Evolutionary conservation across 768 basidiomycete genomes (phyloP).

Genomic region (Amanita inopinata): DNA sequence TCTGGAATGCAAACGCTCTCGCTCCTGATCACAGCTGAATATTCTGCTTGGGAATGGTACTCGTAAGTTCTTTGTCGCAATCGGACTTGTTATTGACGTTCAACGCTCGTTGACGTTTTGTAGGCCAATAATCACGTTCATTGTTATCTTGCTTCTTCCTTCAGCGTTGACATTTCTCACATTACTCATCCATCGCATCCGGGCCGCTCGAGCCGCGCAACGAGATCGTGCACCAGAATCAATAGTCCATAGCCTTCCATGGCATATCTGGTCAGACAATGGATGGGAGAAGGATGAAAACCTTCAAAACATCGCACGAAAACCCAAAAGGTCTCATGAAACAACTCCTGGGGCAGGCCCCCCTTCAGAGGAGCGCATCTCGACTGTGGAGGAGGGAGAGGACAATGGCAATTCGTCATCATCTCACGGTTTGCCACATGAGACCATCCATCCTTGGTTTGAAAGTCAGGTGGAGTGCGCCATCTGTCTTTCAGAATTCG

Average conservation of each 20-base stretch:
- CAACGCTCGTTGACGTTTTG: slow-evolving; percentile 7
- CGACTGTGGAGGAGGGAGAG: background rate
- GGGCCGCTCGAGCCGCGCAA: slow-evolving; percentile 71
- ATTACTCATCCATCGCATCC: slow-evolving; percentile 80
- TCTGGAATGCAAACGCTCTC: slow-evolving; percentile 69
- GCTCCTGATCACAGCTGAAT: slow-evolving; percentile 67
- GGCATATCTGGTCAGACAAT: slow-evolving; percentile 73
- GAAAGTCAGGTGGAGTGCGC: slow-evolving; percentile 81
- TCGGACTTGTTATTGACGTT: slow-evolving; percentile 5
- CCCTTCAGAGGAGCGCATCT: slow-evolving; percentile 9
- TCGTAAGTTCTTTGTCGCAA: slow-evolving; percentile 42
- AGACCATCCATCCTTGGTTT: slow-evolving; percentile 57
- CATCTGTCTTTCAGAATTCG: slow-evolving; percentile 85
- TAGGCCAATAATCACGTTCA: slow-evolving; percentile 79
- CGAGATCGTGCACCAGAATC: slow-evolving; percentile 79
- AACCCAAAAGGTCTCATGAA: slow-evolving; percentile 15
- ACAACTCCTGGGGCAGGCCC: slow-evolving; percentile 9
- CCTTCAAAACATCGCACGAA: slow-evolving; percentile 19
- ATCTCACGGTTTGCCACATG: slow-evolving; percentile 22
- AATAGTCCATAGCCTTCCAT: slow-evolving; percentile 69
- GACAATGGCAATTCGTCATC: slow-evolving; percentile 24
- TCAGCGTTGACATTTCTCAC: slow-evolving; percentile 84
- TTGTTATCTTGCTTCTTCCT: slow-evolving; percentile 84
- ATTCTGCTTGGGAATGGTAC: slow-evolving; percentile 88
- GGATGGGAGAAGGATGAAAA: slow-evolving; percentile 75